Conservation (phyloP, 1,284 basidiomycete species). For the Acaromyces ingoldii region DNA sequence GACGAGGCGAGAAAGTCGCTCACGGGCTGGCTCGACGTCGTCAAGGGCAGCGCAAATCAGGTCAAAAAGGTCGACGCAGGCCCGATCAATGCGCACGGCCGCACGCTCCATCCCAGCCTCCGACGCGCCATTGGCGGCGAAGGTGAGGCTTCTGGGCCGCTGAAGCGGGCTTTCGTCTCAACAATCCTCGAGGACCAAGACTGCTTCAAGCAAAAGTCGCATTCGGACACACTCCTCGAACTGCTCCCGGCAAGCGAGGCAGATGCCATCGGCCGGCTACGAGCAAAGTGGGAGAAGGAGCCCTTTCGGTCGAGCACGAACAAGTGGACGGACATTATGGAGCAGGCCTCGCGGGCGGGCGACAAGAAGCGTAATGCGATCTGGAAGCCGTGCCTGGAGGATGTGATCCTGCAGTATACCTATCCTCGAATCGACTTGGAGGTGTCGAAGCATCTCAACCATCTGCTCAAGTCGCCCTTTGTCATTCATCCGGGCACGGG, state of each 20-base stretch:
- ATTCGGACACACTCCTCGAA: slow-evolving; percentile 70
- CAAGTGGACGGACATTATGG: slow-evolving; percentile 69
- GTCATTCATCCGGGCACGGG: slow-evolving; percentile 95
- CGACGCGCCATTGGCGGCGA: slow-evolving; percentile 41
- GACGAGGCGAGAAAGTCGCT: slow-evolving; percentile 85
- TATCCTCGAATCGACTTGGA: slow-evolving; percentile 95
- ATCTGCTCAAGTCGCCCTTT: slow-evolving; percentile 95
- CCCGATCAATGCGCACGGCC: slow-evolving; percentile 49
- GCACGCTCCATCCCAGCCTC: slow-evolving; percentile 42
- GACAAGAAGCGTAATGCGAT: slow-evolving; percentile 33
- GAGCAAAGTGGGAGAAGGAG: slow-evolving; percentile 63
- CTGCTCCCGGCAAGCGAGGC: slow-evolving; percentile 61
- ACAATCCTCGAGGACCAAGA: slow-evolving; percentile 81
- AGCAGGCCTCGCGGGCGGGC: slow-evolving; percentile 40
- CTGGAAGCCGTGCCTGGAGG: slow-evolving; percentile 58
- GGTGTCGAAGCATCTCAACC: slow-evolving; percentile 94
- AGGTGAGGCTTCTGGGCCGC: slow-evolving; percentile 54
- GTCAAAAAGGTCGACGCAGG: slow-evolving; percentile 72
- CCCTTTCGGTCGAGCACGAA: slow-evolving; percentile 59
- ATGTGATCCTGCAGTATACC: slow-evolving; percentile 87
- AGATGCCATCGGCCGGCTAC: slow-evolving; percentile 52
- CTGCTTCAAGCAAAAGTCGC: slow-evolving; percentile 68
- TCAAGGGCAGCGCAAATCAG: slow-evolving; percentile 72
- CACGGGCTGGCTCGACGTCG: slow-evolving; percentile 79
- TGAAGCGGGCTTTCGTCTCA: slow-evolving; percentile 60